These are phyloP conservation scores for Allium sativum DNA, from an alignment of 106 monocot species.

Conservation along the genomic window DNA sequence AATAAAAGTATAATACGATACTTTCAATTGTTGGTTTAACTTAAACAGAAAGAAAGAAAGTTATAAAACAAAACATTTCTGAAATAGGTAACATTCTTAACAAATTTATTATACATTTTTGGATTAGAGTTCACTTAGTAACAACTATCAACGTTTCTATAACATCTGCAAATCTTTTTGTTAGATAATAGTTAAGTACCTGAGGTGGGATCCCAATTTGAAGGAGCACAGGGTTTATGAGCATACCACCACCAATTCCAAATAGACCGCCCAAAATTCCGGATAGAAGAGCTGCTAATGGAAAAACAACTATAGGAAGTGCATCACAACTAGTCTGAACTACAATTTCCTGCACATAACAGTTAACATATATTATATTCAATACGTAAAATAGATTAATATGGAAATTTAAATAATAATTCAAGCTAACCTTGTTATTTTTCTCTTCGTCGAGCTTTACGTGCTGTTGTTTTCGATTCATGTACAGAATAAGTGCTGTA, in stretches of 20 bases:
- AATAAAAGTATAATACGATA: no score
- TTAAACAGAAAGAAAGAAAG: no score
- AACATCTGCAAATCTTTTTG: neutral
- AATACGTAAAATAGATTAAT: no score
- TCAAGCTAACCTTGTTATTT: conserved; percentile 19
- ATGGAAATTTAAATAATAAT: no score
- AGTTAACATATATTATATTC: neutral
- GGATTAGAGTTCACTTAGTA: no score
- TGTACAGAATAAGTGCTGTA: conserved; percentile 33
- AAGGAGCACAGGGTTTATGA: conserved; percentile 69
- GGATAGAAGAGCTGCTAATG: conserved; percentile 41
- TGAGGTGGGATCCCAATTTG: conserved; percentile 70
- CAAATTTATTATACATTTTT: no score
- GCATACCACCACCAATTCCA: conserved; percentile 71
- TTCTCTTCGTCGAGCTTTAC: conserved; percentile 8
- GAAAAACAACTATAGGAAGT: conserved; percentile 44
- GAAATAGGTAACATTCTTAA: no score
- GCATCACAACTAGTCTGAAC: conserved; percentile 8
- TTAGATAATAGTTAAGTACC: conserved; percentile 15
- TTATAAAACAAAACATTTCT: no score
- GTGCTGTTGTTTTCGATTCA: conserved; percentile 6
- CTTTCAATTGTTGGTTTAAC: no score
- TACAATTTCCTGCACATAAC: conserved; percentile 8
- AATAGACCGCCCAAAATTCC: conserved; percentile 68
- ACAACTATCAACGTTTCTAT: no score